Evolutionary conservation across 75 land plant species (phyloP), one percentile per base, ranked within the genome.

Genomic region (Cunninghamia lanceolata): DNA sequence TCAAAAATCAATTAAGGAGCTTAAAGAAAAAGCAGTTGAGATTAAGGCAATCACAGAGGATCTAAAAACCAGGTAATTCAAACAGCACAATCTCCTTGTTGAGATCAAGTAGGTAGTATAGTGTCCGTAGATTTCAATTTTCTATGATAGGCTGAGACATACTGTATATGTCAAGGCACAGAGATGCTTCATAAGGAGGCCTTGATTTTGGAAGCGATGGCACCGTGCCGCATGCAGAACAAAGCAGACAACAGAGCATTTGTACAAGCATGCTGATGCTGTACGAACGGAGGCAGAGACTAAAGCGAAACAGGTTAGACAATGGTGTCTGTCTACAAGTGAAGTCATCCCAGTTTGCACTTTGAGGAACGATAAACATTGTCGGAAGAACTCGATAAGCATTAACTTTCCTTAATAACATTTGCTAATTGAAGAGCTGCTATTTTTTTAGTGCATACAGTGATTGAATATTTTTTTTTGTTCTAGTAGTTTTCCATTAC

Each of bases 191-290:
- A 83, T 86, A 87, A 82, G 91, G 84, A 86, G 89, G 88, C 54
- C 88, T 88, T 90, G 87, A 88, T 85, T 42, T 88, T 85, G 88
- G 86, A 84, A 92, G 93, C 89, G 94, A 85, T 88, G 89, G 90
- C 92, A 88, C 85, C 86, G 63, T 93, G 91, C 85, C 87, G 88
- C 59, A 90, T 95, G 95, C 96, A 96, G 97, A 94, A 96, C 94
- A 59, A 94, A 96, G 93, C 91, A 94, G 92, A 96, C 96, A 17
- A 90, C 92, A 35, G 96, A 94, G 93, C 89, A 92, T 87, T 88
- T 96, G 50, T 94, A 94, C 89, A 96, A 94, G 89, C 90, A 85
- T 16, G 94, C 92, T 77, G 97, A 92, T 89, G 97, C 91, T 35
- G 93, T 88, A 39, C 94, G 96, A 90, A 89, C 88, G 66, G 97